Conservation (phyloP, 2,329 filamentous ascomycete species). For the Emmonsia crescens region DNA sequence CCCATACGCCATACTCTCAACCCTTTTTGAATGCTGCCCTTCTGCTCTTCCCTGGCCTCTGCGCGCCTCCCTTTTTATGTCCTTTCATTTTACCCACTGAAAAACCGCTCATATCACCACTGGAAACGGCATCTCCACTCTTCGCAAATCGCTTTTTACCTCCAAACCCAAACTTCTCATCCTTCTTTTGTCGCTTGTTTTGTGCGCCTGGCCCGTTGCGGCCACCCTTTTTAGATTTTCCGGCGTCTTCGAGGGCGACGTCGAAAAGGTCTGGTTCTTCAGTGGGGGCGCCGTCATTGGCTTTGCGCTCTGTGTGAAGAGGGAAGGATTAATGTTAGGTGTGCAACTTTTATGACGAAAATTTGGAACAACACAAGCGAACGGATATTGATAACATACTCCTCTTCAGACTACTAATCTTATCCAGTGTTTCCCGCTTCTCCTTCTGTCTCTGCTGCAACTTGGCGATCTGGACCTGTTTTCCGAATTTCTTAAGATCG, state of each 20-base stretch:
- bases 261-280: slow-evolving; percentile 87
- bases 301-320: slow-evolving; percentile 63
- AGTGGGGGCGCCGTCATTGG: slow-evolving; percentile 49
- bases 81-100: slow-evolving; percentile 78
- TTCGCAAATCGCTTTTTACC: slow-evolving; percentile 90
- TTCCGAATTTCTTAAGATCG: slow-evolving; percentile 98
- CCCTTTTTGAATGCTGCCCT: slow-evolving; percentile 28
- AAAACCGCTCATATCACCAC: slow-evolving; percentile 69
- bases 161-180: slow-evolving; percentile 88
- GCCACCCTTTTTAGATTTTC: slow-evolving; percentile 35
- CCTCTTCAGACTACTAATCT: slow-evolving; percentile 89
- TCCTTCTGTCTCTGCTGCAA: slow-evolving; percentile 86
- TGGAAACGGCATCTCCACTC: slow-evolving; percentile 78
- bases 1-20: slow-evolving; percentile 1
- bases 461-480: slow-evolving; percentile 94
- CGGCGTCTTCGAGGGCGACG: slow-evolving; percentile 65
- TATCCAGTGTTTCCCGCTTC: slow-evolving; percentile 87
- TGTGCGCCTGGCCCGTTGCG: slow-evolving; percentile 30
- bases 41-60: slow-evolving; percentile 43
- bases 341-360: slow-evolving; percentile 14
- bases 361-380: neutral
- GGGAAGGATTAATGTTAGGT: slow-evolving; percentile 8
- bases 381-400: slow-evolving; percentile 51
- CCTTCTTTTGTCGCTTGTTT: slow-evolving; percentile 80
- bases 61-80: slow-evolving; percentile 23